These are phyloP conservation scores for Sarocladiaceae sp. DNA, from an alignment of 2,329 filamentous ascomycete species.

Conservation along the genomic window DNA sequence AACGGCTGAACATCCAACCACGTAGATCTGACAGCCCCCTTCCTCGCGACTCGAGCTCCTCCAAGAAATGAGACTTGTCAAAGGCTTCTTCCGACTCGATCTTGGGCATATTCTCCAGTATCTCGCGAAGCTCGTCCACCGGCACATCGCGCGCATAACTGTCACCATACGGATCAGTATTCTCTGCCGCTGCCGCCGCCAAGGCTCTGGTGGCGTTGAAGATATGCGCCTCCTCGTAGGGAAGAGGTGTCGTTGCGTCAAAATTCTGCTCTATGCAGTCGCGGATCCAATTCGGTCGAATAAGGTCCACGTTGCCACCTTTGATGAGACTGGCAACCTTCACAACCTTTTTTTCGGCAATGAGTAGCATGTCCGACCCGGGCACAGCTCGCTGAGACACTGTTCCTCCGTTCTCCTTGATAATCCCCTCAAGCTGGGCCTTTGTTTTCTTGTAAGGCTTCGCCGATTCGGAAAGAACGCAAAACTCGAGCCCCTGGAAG, in stretches of 20 bases:
- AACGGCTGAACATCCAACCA: constrained; percentile 46
- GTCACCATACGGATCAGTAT: constrained; percentile 73
- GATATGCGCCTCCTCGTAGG: constrained; percentile 58
- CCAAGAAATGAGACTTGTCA: constrained; percentile 39
- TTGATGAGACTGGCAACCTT: constrained; percentile 82
- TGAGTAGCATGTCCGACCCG: constrained; percentile 56
- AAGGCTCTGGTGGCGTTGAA: constrained; percentile 59
- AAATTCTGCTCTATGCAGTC: constrained; percentile 63
- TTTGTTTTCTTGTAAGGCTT: constrained; percentile 70
- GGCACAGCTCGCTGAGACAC: constrained; percentile 68
- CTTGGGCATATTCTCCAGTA: constrained; percentile 46
- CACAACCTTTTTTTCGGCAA: constrained; percentile 75
- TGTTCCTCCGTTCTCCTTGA: constrained; percentile 77
- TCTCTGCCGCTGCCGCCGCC: constrained; percentile 46
- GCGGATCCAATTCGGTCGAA: constrained; percentile 74
- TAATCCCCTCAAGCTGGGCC: constrained; percentile 67
- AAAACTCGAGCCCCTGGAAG: constrained; percentile 74
- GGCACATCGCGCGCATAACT: constrained; percentile 70
- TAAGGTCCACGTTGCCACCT: constrained; percentile 60
- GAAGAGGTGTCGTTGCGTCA: constrained; percentile 55
- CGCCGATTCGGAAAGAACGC: constrained; percentile 70
- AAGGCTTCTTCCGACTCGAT: constrained; percentile 35
- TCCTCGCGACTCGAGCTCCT: constrained; percentile 49
- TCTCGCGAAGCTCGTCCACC: constrained; percentile 52
- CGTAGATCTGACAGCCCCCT: constrained; percentile 44